Evolutionary conservation across 805 yeast genomes (phyloP).

Genomic region (Saccharomyces eubayanus): DNA sequence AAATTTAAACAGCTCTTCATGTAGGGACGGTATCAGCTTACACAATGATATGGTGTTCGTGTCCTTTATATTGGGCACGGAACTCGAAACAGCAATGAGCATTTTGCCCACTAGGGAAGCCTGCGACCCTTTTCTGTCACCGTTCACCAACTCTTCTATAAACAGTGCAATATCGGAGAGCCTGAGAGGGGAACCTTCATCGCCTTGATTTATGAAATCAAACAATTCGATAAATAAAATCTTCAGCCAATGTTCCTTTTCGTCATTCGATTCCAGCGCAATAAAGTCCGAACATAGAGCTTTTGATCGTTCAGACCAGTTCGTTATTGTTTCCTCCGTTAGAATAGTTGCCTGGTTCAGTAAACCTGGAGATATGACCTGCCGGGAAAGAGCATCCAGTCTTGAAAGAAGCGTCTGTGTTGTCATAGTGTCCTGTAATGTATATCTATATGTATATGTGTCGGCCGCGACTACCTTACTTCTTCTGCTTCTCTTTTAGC

Average conservation of each 20-base stretch:
- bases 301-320: neutral
- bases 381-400: neutral
- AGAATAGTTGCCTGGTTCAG: neutral
- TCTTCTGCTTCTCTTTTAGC: neutral
- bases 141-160: slow-evolving; percentile 4
- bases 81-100: slow-evolving; percentile 15
- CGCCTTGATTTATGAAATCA: slow-evolving; percentile 6
- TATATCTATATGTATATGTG: neutral
- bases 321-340: neutral
- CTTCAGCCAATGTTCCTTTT: slow-evolving; percentile 19
- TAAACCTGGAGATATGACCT: neutral
- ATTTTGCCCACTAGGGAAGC: slow-evolving; percentile 16
- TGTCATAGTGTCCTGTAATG: neutral
- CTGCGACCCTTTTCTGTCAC: neutral
- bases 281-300: slow-evolving; percentile 5
- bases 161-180: slow-evolving; percentile 5
- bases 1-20: slow-evolving; percentile 22
- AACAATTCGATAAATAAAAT: slow-evolving; percentile 14
- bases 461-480: neutral
- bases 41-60: slow-evolving; percentile 14
- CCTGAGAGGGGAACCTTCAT: neutral
- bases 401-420: neutral
- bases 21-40: slow-evolving; percentile 5
- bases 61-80: slow-evolving; percentile 11
- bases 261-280: slow-evolving; percentile 9